Conservation (phyloP, 2,329 filamentous ascomycete species). For the Colletotrichum chrysophilum region DNA sequence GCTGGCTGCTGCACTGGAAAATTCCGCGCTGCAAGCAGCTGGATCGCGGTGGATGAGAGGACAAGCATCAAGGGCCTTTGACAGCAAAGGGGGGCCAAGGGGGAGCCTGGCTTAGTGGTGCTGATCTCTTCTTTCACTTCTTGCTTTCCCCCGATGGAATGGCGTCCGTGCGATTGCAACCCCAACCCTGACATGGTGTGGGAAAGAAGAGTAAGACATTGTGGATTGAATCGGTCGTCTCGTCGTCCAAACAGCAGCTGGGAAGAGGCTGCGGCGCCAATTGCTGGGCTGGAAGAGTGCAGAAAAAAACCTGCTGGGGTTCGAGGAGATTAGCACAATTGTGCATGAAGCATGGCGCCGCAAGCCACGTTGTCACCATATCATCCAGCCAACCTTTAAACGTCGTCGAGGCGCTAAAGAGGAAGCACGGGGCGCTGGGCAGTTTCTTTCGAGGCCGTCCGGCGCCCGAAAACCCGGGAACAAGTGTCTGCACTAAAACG, state of each 20-base stretch:
- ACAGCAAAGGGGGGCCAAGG: background rate
- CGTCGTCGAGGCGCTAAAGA: background rate
- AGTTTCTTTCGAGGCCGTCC: background rate
- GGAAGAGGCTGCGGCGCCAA: background rate
- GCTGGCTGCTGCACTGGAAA: background rate
- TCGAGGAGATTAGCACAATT: background rate
- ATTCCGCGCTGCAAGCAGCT: background rate
- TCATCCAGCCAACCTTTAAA: background rate
- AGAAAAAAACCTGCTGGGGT: background rate
- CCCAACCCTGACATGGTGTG: background rate
- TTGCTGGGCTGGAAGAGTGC: background rate
- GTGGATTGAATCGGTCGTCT: background rate
- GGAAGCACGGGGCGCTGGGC: background rate
- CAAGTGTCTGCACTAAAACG: background rate
- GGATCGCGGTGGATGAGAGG: background rate
- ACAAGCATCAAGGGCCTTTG: background rate
- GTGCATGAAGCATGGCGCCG: background rate
- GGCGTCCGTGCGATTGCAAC: constrained; percentile 18
- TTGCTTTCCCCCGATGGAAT: background rate
- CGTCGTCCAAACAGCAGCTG: background rate
- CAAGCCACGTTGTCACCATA: background rate
- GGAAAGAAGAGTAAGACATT: background rate
- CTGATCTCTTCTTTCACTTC: background rate
- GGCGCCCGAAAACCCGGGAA: background rate
- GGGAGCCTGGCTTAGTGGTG: background rate